A percentile compares a stretch with the other conserved stretches of the same genome.
phyloP scores from a whole-genome alignment of 768 basidiomycete genomes.

The Lentinula sp. region DNA sequence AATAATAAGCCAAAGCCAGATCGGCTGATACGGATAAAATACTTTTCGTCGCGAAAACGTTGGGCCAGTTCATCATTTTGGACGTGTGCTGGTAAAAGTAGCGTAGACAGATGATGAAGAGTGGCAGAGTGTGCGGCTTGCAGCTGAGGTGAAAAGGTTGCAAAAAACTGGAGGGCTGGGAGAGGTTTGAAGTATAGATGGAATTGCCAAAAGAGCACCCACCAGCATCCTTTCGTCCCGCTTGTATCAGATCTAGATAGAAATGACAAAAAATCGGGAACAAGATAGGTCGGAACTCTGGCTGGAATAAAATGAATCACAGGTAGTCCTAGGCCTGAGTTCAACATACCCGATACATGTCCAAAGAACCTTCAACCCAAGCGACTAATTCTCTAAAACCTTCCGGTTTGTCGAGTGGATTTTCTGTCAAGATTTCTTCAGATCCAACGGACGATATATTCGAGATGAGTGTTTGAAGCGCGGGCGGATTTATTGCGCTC shows the following conservation, averaged over 20 bases:
- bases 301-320: conserved; percentile 35
- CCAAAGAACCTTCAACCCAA: conserved; percentile 87
- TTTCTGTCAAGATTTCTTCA: conserved; percentile 74
- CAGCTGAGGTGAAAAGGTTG: conserved; percentile 64
- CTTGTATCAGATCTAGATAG: conserved; percentile 89
- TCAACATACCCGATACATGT: conserved; percentile 77
- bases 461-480: conserved; percentile 69
- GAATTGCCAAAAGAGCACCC: conserved; percentile 19
- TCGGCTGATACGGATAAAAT: conserved; percentile 81
- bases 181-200: background rate
- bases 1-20: conserved; percentile 89
- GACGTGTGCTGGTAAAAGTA: conserved; percentile 80
- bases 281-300: conserved; percentile 88
- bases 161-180: conserved; percentile 73
- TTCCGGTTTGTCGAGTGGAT: conserved; percentile 82
- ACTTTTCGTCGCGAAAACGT: conserved; percentile 86
- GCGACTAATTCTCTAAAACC: conserved; percentile 81
- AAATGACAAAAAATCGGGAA: conserved; percentile 98
- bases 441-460: conserved; percentile 77
- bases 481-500: conserved; percentile 57
- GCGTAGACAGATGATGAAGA: conserved; percentile 71
- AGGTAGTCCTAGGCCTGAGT: background rate
- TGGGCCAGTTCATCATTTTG: conserved; percentile 78
- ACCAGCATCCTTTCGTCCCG: conserved; percentile 90
- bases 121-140: conserved; percentile 58